These are phyloP conservation scores for Monosporascus cannonballus DNA, from an alignment of 2,329 filamentous ascomycete species.

Conservation along the genomic window DNA sequence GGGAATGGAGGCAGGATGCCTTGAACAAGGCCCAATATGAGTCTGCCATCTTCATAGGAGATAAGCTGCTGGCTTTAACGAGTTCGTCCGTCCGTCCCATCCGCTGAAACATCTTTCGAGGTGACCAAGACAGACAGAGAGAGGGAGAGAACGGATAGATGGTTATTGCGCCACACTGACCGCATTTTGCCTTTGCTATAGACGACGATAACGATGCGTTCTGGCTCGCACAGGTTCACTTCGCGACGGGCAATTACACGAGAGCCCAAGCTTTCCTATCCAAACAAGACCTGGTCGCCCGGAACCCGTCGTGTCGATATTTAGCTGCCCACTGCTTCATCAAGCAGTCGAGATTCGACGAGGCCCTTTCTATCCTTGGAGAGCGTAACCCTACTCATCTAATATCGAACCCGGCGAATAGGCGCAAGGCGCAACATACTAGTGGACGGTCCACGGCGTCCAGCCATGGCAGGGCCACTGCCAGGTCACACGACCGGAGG, in stretches of 20 bases:
- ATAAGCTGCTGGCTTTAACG: slow-evolving; percentile 92
- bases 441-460: slow-evolving; percentile 14
- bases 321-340: slow-evolving; percentile 91
- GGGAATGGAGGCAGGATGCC: slow-evolving; percentile 92
- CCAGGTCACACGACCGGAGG: slow-evolving; percentile 16
- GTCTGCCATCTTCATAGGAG: slow-evolving; percentile 91
- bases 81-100: slow-evolving; percentile 50
- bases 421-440: slow-evolving; percentile 65
- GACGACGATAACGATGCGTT: slow-evolving; percentile 92
- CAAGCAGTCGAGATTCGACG: slow-evolving; percentile 84
- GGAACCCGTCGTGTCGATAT: slow-evolving; percentile 84
- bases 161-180: slow-evolving; percentile 5
- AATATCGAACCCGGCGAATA: slow-evolving; percentile 57
- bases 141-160: too few relatives aligned
- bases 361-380: slow-evolving; percentile 78
- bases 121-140: too few relatives aligned
- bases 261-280: slow-evolving; percentile 82
- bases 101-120: slow-evolving; percentile 1
- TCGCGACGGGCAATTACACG: slow-evolving; percentile 89
- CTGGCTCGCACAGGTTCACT: slow-evolving; percentile 97
- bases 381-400: slow-evolving; percentile 93
- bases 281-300: slow-evolving; percentile 72
- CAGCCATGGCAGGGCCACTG: slow-evolving; percentile 12
- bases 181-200: slow-evolving; percentile 29
- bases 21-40: slow-evolving; percentile 95